Base-by-base conservation (phyloP, 2,329 filamentous ascomycete species). In the Allantophomopsis cytisporea region DNA sequence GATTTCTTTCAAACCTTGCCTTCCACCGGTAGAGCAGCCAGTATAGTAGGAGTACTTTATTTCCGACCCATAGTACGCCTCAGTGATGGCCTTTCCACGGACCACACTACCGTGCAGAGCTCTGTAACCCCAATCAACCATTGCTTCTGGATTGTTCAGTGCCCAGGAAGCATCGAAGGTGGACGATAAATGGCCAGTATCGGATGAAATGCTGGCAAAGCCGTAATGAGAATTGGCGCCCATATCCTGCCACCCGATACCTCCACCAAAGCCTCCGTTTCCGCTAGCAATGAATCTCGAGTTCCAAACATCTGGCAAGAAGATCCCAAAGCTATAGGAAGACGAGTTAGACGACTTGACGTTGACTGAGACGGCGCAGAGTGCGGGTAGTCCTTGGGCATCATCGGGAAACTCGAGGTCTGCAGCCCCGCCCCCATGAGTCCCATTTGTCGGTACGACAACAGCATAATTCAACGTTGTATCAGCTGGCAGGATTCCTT, bases 181-280 rank as follows among this genome's bases (percentile, higher is more conserved):
- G 0, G 49, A 46, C 1, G 60, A 62, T 37, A 51, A 57, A 43
- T 68, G 64, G 7, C 64, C 65, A 1, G 61, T 65, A 44, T 67
- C 62, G 0, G 63, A 66, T 2, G 59, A 60, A 11, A 63, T 46
- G 4, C 58, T 50, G 4, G 62, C 61, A 40, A 63, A 64, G 7
- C 64, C 64, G 39, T 63, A 61, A 18, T 54, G 31, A 4, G 36
- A 31, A 3, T 59, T 53, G 18, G 18, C 18, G 18, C 18, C 18
- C 18, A 20, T 20, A 20, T 20, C 18, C 18, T 20, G 18, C 56
- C 60, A 67, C 41, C 66, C 66, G 40, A 68, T 61, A 11, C 64
- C 63, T 30, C 65, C 65, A 5, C 55, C 58, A 47, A 64, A 66
- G 0, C 64, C 64, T 23, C 63, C 62, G 50, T 66, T 66, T 3